These are phyloP conservation scores for Darksidea phi DNA, from an alignment of 495 filamentous ascomycete species.

Conservation along the genomic window DNA sequence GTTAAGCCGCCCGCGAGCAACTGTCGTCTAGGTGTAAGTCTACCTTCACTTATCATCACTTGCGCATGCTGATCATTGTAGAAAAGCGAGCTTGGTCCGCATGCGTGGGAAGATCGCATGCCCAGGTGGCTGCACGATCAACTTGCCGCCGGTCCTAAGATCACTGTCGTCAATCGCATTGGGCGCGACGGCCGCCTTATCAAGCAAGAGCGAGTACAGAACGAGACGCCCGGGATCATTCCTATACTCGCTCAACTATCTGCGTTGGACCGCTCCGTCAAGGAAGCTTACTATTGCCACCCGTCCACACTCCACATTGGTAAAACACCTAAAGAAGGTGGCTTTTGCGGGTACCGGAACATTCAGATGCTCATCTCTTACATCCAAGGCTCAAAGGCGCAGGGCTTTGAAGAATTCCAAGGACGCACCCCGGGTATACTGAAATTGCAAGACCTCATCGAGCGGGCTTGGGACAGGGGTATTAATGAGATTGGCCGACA, in stretches of 20 bases:
- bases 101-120: conserved; percentile 87
- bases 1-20: conserved; percentile 14
- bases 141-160: conserved; percentile 63
- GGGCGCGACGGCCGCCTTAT: conserved; percentile 51
- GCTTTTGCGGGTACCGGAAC: conserved; percentile 97
- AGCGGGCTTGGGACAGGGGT: conserved; percentile 83
- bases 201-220: conserved; percentile 53
- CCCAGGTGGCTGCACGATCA: conserved; percentile 70
- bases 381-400: conserved; percentile 57
- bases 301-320: conserved; percentile 74
- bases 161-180: conserved; percentile 57
- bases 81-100: conserved; percentile 73
- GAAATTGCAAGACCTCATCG: conserved; percentile 83
- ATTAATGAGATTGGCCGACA: conserved; percentile 70
- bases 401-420: conserved; percentile 60
- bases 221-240: conserved; percentile 67
- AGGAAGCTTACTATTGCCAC: conserved; percentile 77
- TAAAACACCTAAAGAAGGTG: conserved; percentile 76
- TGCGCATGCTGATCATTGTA: conserved; percentile 24
- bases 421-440: conserved; percentile 69
- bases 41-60: not conserved
- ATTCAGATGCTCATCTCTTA: conserved; percentile 92
- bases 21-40: conserved; percentile 18
- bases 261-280: conserved; percentile 60
- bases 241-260: conserved; percentile 71